phyloP scores from a whole-genome alignment of 2,329 filamentous ascomycete species.

The Verticillium zaregamsianum region DNA sequence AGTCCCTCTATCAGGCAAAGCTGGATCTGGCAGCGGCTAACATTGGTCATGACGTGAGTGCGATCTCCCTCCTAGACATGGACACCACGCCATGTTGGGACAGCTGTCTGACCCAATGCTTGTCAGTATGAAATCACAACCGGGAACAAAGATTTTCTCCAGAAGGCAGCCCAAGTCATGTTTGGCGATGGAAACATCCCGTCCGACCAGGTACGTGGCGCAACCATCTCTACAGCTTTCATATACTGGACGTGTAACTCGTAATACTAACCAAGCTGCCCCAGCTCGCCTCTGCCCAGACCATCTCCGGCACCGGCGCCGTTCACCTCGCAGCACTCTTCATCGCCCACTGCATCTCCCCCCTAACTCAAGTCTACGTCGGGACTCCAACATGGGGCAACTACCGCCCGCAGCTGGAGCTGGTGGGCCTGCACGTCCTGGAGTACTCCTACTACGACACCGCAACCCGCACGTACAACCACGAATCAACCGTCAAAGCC shows the following conservation, averaged over 20 bases:
- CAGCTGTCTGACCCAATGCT: not conserved
- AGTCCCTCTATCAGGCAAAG: constrained; percentile 16
- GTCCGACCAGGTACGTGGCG: not conserved
- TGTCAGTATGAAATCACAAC: constrained; percentile 28
- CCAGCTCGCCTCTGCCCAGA: constrained; percentile 29
- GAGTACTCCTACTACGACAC: constrained; percentile 26
- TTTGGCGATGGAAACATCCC: constrained; percentile 20
- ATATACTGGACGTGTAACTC: not conserved
- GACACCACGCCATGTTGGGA: no score
- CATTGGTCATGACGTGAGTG: constrained; percentile 21
- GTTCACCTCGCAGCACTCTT: constrained; percentile 29
- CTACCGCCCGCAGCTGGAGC: constrained; percentile 24
- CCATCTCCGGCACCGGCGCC: constrained; percentile 32
- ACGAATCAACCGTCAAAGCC: constrained; percentile 17
- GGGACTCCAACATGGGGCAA: constrained; percentile 28
- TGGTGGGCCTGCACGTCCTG: constrained; percentile 21
- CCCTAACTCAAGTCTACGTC: constrained; percentile 22
- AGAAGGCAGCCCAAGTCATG: constrained; percentile 21
- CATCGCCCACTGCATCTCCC: constrained; percentile 17
- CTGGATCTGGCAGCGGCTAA: constrained; percentile 12
- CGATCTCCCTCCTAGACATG: not conserved
- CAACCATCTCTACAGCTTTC: not conserved
- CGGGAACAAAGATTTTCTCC: constrained; percentile 24
- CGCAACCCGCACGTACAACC: constrained; percentile 18
- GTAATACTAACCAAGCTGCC: constrained; percentile 3